Evolutionary conservation across 2,329 filamentous ascomycete genomes (phyloP), one percentile per base, ranked within the genome.

Genomic region (Coniochaeta sp.): DNA sequence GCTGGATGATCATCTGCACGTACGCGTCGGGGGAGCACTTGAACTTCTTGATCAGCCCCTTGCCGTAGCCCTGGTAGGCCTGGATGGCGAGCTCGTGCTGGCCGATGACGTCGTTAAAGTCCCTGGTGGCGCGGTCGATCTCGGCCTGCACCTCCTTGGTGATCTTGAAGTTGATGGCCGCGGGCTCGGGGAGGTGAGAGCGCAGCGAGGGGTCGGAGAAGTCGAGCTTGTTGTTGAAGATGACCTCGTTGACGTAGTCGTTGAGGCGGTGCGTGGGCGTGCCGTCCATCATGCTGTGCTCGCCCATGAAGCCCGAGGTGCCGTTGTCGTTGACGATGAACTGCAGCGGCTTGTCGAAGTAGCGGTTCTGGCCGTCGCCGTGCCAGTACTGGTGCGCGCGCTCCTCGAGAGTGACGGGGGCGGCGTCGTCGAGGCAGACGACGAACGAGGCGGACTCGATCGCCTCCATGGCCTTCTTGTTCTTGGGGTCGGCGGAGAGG

Each of bases 231-330:
- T 96, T 92, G 74, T 86, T 86, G 73, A 96, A 91, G 69, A 97
- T 96, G 64, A 89, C 81, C 66, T 88, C 84, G 74, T 92, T 95
- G 66, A 95, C 81, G 65, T 91, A 94, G 78, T 99, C 94, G 70
- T 96, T 99, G 14, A 99, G 80, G 42, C 95, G 87, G 72, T 97
- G 94, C 2, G 95, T 99, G 1, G 95, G 91, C 6, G 94, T 99
- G 58, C 95, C 94, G 67, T 99, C 94, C 95, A 99, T 99, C 94
- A 99, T 97, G 63, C 89, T 95, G 79, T 99, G 94, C 74, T 99
- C 94, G 64, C 94, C 94, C 79, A 91, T 92, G 79, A 99, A 99
- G 55, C 94, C 94, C 2, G 94, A 88, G 7, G 94, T 95, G 61
- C 94, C 94, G 68, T 99, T 99, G 68, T 99, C 91, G 71, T 96